Evolutionary conservation across 1,139 yeast species (phyloP).

Genomic region (Candida labiduridarum): DNA sequence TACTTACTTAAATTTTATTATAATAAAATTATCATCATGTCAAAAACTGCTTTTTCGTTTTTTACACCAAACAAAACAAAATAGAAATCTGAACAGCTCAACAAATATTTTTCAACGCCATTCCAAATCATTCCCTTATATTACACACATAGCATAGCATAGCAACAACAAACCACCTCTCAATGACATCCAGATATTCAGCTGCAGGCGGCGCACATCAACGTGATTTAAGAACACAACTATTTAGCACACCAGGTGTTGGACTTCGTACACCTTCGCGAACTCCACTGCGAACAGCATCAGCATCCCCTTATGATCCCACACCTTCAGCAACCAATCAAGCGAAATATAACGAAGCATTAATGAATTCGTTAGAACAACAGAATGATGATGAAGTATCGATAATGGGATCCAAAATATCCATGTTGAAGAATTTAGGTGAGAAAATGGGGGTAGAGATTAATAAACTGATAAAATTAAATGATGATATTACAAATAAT

Average conservation of each 20-base stretch:
- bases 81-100: conserved; percentile 1
- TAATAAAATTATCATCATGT: background rate
- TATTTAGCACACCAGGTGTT: conserved; percentile 38
- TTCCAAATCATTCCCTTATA: background rate
- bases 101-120: background rate
- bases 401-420: conserved; percentile 69
- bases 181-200: conserved; percentile 38
- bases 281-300: conserved; percentile 40
- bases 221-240: conserved; percentile 49
- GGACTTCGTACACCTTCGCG: conserved; percentile 21
- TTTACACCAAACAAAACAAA: background rate
- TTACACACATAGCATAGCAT: background rate
- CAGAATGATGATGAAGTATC: conserved; percentile 82
- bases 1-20: no score
- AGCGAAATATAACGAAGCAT: conserved; percentile 55
- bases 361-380: conserved; percentile 73
- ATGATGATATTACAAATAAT: conserved; percentile 55
- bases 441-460: conserved; percentile 83
- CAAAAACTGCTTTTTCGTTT: background rate
- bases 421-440: conserved; percentile 70
- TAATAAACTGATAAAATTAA: conserved; percentile 65
- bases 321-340: conserved; percentile 22
- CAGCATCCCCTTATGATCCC: conserved; percentile 55
- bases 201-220: conserved; percentile 45
- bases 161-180: background rate